Conservation (phyloP, 768 basidiomycete genomes). For the Harrya chromipes region DNA sequence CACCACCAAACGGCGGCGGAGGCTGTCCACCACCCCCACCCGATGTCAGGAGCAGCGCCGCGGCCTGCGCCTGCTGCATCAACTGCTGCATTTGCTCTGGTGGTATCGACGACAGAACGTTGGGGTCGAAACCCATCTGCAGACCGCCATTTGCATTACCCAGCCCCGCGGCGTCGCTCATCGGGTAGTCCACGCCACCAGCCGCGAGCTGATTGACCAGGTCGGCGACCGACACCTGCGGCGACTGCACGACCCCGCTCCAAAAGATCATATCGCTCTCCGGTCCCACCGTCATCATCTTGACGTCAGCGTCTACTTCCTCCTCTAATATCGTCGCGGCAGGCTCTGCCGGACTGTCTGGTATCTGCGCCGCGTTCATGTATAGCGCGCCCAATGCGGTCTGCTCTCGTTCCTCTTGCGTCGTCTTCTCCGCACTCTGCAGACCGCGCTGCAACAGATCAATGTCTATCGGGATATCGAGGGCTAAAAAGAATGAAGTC, state of each 20-base stretch:
- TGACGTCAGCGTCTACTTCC: conserved; percentile 60
- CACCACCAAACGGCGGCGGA: conserved; percentile 34
- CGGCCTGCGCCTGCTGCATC: conserved; percentile 44
- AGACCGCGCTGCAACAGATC: conserved; percentile 57
- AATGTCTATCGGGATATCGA: conserved; percentile 61
- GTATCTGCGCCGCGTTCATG: conserved; percentile 66
- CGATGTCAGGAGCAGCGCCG: conserved; percentile 27
- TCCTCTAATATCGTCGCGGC: conserved; percentile 58
- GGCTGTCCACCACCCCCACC: conserved; percentile 27
- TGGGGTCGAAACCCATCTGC: conserved; percentile 41
- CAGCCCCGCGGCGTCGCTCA: conserved; percentile 32
- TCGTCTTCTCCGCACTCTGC: conserved; percentile 62
- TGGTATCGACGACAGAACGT: conserved; percentile 39
- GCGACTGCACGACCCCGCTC: conserved; percentile 36
- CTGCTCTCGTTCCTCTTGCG: conserved; percentile 77
- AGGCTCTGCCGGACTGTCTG: conserved; percentile 75
- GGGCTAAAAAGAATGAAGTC: conserved; percentile 35
- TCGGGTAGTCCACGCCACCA: conserved; percentile 39
- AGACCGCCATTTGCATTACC: conserved; percentile 24
- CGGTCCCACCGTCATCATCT: conserved; percentile 65
- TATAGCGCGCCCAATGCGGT: conserved; percentile 75
- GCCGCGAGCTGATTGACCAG: conserved; percentile 62
- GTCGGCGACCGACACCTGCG: conserved; percentile 57
- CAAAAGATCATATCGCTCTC: conserved; percentile 69
- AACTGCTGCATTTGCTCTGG: conserved; percentile 66